Evolutionary conservation across 1,139 yeast species (phyloP).

Genomic region (Yamadazyma friedrichii): DNA sequence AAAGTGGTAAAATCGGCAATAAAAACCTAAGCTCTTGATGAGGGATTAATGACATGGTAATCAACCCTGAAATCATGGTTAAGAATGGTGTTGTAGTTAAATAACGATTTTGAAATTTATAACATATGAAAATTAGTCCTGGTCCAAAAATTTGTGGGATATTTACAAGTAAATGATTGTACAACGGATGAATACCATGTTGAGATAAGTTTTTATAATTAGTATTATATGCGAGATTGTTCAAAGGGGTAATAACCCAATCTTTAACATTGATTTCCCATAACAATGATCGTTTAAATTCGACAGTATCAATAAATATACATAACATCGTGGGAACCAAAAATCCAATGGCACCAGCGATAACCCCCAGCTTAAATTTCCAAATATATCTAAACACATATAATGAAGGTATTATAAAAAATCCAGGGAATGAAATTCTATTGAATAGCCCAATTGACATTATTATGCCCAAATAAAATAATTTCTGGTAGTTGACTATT

Average conservation of each 20-base stretch:
- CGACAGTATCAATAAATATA: slow-evolving; percentile 54
- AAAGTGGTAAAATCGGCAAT: slow-evolving; percentile 71
- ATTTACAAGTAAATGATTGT: slow-evolving; percentile 72
- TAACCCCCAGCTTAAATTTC: slow-evolving; percentile 23
- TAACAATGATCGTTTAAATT: slow-evolving; percentile 9
- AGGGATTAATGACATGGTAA: slow-evolving; percentile 65
- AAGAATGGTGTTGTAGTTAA: slow-evolving; percentile 52
- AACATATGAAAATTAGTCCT: slow-evolving; percentile 43
- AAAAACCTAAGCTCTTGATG: slow-evolving; percentile 93
- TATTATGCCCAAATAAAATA: slow-evolving; percentile 48
- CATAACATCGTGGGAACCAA: slow-evolving; percentile 33
- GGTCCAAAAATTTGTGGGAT: slow-evolving; percentile 86
- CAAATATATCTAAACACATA: slow-evolving; percentile 38
- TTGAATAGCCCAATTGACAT: slow-evolving; percentile 74
- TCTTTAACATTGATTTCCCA: slow-evolving; percentile 7
- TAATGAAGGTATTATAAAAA: slow-evolving; percentile 60
- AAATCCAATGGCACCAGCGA: slow-evolving; percentile 29
- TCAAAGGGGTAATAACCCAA: slow-evolving; percentile 67
- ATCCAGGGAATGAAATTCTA: slow-evolving; percentile 79
- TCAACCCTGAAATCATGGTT: slow-evolving; percentile 60
- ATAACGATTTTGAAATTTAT: slow-evolving; percentile 29
- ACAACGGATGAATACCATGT: slow-evolving; percentile 84
- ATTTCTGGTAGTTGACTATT: slow-evolving; percentile 15
- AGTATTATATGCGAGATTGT: slow-evolving; percentile 72
- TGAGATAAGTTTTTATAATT: slow-evolving; percentile 54